phyloP scores from a whole-genome alignment of 345 rosid genomes.

The Salix exigua region DNA sequence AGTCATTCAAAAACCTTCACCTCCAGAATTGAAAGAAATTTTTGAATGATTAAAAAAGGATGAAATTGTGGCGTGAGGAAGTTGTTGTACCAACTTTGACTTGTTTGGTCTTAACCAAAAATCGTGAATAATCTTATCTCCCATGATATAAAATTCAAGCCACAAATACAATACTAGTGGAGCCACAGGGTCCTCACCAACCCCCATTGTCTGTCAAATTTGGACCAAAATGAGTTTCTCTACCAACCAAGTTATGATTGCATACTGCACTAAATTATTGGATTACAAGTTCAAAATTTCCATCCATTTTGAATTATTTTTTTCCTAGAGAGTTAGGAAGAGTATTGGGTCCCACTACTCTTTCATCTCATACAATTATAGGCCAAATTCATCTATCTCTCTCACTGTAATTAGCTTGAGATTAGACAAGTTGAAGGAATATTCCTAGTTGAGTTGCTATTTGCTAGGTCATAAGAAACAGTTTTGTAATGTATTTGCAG shows the following conservation, averaged over 20 bases:
- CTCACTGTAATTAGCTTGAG: too few relatives aligned
- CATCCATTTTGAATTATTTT: too few relatives aligned
- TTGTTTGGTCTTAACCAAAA: neutral
- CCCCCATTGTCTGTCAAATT: slow-evolving; percentile 21
- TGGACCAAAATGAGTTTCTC: neutral
- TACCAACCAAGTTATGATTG: neutral
- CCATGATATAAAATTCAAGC: neutral
- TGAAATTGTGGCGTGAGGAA: neutral
- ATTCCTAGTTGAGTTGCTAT: too few relatives aligned
- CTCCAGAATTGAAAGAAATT: too few relatives aligned
- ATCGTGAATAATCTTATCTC: neutral
- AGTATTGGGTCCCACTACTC: neutral
- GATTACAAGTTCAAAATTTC: too few relatives aligned
- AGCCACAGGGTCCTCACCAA: slow-evolving; percentile 27
- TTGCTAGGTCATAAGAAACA: too few relatives aligned
- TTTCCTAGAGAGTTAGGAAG: neutral
- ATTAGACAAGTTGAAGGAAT: too few relatives aligned
- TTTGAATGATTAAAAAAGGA: too few relatives aligned
- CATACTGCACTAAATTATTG: too few relatives aligned
- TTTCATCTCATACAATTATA: neutral
- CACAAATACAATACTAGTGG: neutral
- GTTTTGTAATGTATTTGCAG: slow-evolving; percentile 28
- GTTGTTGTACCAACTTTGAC: slow-evolving; percentile 17
- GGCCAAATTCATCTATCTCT: neutral
- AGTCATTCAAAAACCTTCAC: too few relatives aligned